Evolutionary conservation across 305 asterid genomes (phyloP), one percentile per base, ranked within the genome.

Genomic region (Solanum aculeatissimum): DNA sequence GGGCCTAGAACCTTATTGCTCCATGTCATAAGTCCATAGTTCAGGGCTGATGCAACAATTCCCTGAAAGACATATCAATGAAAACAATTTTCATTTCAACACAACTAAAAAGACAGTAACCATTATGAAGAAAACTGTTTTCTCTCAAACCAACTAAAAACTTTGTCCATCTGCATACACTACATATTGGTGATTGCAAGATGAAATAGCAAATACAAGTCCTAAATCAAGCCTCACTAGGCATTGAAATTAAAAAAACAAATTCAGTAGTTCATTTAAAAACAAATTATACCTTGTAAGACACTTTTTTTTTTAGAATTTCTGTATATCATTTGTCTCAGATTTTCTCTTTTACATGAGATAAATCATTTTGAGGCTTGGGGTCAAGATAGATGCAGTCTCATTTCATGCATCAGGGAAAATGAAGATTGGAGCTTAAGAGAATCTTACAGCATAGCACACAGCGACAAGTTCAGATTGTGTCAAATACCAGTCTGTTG

Each of bases 11-110:
- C 88, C 90, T 95, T 97, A 88, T 95, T 97, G 49, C 93, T 93
- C 98, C 99, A 97, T 49, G 99, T 91, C 86, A 94, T 78, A 57
- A 97, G 90, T 63, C 98, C 99, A 63, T 94, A 95, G 90, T 95
- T 95, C 85, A 97, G 82, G 2, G 98, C 99, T 47, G 99, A 97
- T 78, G 99, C 95, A 82, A 94, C 86, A 83, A 94, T 85, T 85
- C 98, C 99, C 99, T 97, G 88, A 23, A 85, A 83, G 72, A 69
- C 11, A n/a, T n/a, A n/a, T n/a, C 25, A 40, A 62, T 6, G 38
- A 14, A 60, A 25, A 25, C 35, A 25, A 25, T 25, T 23, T 60
- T 23, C 69, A 58, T 58, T 60, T 60, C 25, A 13, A 23, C 38
- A 16, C 9, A 62, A 62, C 69, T 62, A 62, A 12, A 68, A 68